Base-by-base conservation (phyloP, 2,329 filamentous ascomycete genomes). In the Ramularia endophylla region DNA sequence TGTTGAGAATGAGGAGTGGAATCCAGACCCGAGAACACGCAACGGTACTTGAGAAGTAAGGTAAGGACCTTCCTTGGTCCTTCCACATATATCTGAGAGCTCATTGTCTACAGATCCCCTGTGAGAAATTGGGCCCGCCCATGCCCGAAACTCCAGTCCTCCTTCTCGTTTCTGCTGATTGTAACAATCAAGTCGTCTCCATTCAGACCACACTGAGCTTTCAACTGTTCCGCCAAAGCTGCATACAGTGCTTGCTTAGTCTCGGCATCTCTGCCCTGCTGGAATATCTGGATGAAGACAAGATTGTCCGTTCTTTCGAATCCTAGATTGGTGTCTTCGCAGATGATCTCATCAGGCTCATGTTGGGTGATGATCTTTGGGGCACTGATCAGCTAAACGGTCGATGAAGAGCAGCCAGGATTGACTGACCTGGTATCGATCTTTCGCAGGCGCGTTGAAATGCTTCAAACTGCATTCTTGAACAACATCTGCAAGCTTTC, bases 1-100 rank as follows among this genome's bases (percentile, higher is more conserved):
- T 39, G 57, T 66, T 40, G 61, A 63, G 52, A 46, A 38, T 8
- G 63, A 65, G 43, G 61, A 62, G 42, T 60, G 58, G 50, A 64
- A 64, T 50, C 57, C 59, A 13, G 62, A 65, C 54, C 59, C 62
- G n/a, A 51, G 61, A 32, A 38, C 36, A 5, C 43, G 53, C 28
- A 54, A 52, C 38, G 27, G 37, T 20, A 20, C 37, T 30, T 40
- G 27, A 33, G 18, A 18, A 7, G 15, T 16, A 6, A 6, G 22
- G 11, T 6, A 6, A 6, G 22, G 22, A n/a, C n/a, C n/a, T n/a
- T n/a, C n/a, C n/a, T n/a, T n/a, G n/a, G n/a, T n/a, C n/a, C n/a
- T n/a, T n/a, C n/a, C n/a, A n/a, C n/a, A n/a, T n/a, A n/a, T n/a
- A n/a, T n/a, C n/a, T n/a, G n/a, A n/a, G n/a, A n/a, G n/a, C n/a